Percentiles rank a stretch among this genome's conserved stretches.
Conservation (phyloP, 1,284 basidiomycete genomes). For the Phellinidium pouzarii region DNA sequence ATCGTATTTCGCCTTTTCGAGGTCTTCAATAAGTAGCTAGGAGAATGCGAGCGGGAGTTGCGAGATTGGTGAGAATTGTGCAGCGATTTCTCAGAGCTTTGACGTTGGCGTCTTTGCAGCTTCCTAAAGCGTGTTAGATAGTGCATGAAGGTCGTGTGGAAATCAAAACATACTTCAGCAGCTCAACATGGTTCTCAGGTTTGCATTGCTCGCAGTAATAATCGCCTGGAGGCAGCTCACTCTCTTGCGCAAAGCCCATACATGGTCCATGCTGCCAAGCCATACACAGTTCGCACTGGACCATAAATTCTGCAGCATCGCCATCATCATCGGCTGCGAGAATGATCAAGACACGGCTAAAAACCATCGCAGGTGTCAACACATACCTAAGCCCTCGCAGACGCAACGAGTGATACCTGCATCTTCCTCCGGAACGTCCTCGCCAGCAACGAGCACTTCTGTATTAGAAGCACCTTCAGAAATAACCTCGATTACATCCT, state of each 20-base stretch:
- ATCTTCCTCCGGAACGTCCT: constrained; percentile 60
- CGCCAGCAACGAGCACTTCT: constrained; percentile 16
- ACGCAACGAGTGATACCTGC: constrained; percentile 89
- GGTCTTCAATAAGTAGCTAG: constrained; percentile 48
- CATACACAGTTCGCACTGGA: constrained; percentile 94
- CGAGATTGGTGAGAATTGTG: constrained; percentile 39
- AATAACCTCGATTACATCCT: constrained; percentile 29
- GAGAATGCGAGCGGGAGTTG: constrained; percentile 71
- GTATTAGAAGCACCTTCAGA: constrained; percentile 33
- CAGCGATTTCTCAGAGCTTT: constrained; percentile 52
- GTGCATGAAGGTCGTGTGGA: constrained; percentile 18
- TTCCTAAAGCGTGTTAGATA: constrained; percentile 37
- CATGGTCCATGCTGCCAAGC: constrained; percentile 98
- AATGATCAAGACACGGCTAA: constrained; percentile 19
- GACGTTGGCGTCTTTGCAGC: constrained; percentile 54
- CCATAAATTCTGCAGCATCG: constrained; percentile 86
- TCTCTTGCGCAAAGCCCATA: constrained; percentile 88
- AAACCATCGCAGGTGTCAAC: constrained; percentile 10
- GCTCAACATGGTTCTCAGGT: constrained; percentile 78
- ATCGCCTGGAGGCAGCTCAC: constrained; percentile 71
- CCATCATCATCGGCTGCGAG: constrained; percentile 65
- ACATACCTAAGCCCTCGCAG: constrained; percentile 83
- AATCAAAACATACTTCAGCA: constrained; percentile 55
- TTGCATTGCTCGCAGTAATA: constrained; percentile 94
- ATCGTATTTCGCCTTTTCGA: constrained; percentile 90